Evolutionary conservation across 352 stramenopile species (phyloP).

Genomic region (Phytophthora crassamura): DNA sequence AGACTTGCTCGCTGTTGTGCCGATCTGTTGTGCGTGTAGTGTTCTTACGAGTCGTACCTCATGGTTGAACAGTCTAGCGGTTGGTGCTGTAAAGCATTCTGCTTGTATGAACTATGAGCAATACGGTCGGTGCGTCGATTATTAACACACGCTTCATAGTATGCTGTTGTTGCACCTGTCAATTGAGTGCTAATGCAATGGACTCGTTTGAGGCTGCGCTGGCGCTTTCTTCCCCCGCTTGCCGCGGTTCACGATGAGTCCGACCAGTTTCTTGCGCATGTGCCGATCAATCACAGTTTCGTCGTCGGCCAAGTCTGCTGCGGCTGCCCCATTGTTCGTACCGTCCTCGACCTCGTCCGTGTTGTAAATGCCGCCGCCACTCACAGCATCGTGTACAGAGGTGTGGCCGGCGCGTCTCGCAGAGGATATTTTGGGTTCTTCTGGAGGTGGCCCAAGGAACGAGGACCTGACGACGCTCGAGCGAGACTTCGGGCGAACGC

Average conservation of each 20-base stretch:
- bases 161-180: no score
- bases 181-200: slow-evolving; percentile 34
- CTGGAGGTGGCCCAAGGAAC: slow-evolving; percentile 28
- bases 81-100: no score
- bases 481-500: slow-evolving; percentile 77
- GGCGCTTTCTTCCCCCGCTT: slow-evolving; percentile 73
- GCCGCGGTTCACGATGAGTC: slow-evolving; percentile 78
- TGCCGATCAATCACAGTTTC: slow-evolving; percentile 70
- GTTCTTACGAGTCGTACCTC: slow-evolving; percentile 3
- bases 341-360: slow-evolving; percentile 42
- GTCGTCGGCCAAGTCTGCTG: slow-evolving; percentile 66
- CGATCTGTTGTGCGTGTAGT: background rate
- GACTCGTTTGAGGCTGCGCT: slow-evolving; percentile 25
- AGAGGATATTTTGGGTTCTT: slow-evolving; percentile 29
- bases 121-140: slow-evolving; percentile 2
- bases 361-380: slow-evolving; percentile 29
- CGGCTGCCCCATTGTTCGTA: slow-evolving; percentile 7
- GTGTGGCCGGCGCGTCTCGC: slow-evolving; percentile 24
- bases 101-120: background rate
- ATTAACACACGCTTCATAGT: slow-evolving; percentile 10
- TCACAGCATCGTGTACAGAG: slow-evolving; percentile 23
- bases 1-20: no score
- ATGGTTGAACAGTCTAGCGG: background rate
- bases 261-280: slow-evolving; percentile 88
- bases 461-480: slow-evolving; percentile 36